Evolutionary conservation across 2,329 filamentous ascomycete genomes (phyloP).

Genomic region (Fusarium multiceps): DNA sequence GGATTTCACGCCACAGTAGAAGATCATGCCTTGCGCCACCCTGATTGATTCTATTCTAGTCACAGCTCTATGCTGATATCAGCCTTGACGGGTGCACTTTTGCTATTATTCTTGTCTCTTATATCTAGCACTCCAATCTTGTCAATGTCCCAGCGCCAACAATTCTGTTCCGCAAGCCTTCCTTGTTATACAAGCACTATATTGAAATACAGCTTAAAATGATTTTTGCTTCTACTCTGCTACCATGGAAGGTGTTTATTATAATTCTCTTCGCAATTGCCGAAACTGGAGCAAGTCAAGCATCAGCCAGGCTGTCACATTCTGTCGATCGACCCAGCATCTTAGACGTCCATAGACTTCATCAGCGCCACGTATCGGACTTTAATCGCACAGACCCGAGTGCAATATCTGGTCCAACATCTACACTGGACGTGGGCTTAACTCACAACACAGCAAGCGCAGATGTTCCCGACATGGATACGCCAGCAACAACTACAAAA

Average conservation of each 20-base stretch:
- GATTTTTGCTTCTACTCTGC: too few relatives aligned
- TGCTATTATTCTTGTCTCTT: background rate
- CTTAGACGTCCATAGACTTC: background rate
- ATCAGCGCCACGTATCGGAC: background rate
- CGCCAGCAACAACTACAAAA: background rate
- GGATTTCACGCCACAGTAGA: background rate
- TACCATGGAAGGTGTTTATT: background rate
- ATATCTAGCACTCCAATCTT: background rate
- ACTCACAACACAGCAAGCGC: background rate
- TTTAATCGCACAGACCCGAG: background rate
- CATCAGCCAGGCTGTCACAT: background rate
- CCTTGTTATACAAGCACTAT: background rate
- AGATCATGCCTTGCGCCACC: background rate
- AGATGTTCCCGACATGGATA: background rate
- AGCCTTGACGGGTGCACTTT: fast-evolving
- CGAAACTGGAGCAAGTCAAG: background rate
- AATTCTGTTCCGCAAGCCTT: fast-evolving
- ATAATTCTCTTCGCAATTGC: background rate
- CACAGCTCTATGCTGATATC: background rate
- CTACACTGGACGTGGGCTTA: background rate
- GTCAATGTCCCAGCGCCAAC: background rate
- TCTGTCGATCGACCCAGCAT: background rate
- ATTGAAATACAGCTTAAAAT: background rate
- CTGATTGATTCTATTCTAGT: background rate
- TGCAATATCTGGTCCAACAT: background rate